These are phyloP conservation scores for Endogone sp. DNA, from an alignment of 192 early-diverging fungal species.

Conservation along the genomic window DNA sequence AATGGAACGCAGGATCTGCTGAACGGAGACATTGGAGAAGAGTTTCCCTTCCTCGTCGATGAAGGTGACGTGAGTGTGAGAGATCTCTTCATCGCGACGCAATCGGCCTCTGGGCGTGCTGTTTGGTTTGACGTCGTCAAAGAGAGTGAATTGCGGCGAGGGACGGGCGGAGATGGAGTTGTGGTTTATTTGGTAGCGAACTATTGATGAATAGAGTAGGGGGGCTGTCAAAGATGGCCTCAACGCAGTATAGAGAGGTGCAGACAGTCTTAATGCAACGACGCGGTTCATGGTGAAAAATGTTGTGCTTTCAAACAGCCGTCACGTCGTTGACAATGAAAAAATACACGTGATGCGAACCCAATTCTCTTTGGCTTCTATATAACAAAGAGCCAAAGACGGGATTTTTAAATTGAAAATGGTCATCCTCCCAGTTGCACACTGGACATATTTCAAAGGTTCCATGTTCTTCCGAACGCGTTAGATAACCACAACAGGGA, in stretches of 20 bases:
- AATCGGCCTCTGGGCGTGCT: neutral
- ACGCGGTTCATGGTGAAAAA: neutral
- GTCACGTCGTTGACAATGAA: too few relatives aligned
- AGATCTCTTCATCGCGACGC: conserved; percentile 45
- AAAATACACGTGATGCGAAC: too few relatives aligned
- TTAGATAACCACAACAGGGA: too few relatives aligned
- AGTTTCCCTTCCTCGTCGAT: conserved; percentile 37
- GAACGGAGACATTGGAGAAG: conserved; percentile 20
- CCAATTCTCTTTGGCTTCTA: too few relatives aligned
- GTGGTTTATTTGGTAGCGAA: neutral
- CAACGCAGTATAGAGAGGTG: neutral
- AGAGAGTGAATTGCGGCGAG: too few relatives aligned
- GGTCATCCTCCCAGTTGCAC: too few relatives aligned
- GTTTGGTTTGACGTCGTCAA: neutral
- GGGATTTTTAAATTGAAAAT: too few relatives aligned
- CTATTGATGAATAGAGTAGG: neutral
- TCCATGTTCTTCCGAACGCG: too few relatives aligned
- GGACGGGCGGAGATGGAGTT: neutral
- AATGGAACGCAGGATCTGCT: conserved; percentile 23
- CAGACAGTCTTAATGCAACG: neutral
- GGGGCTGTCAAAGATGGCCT: neutral
- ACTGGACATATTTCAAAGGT: too few relatives aligned
- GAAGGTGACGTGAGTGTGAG: conserved; percentile 34
- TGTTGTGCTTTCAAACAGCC: too few relatives aligned
- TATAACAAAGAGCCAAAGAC: too few relatives aligned